A percentile compares a stretch with the other conserved stretches of the same genome.
Evolutionary conservation across 805 yeast species (phyloP).

Genomic region (Jamesozyma rosinii): DNA sequence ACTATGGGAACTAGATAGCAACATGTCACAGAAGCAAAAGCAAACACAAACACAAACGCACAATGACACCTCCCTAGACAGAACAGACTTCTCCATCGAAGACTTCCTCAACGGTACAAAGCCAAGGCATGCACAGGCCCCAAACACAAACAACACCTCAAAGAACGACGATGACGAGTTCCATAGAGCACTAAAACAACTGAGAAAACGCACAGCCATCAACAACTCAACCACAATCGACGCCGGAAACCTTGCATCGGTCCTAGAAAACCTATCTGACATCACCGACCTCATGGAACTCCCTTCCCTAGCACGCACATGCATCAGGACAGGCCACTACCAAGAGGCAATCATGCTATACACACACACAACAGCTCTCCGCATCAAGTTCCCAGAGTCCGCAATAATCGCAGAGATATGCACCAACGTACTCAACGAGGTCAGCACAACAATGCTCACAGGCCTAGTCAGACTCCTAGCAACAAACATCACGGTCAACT

Average conservation of each 20-base stretch:
- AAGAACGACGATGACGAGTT: constrained; percentile 23
- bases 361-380: constrained; percentile 58
- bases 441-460: constrained; percentile 49
- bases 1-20: constrained; percentile 27
- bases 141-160: background rate
- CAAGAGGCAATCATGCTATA: constrained; percentile 84
- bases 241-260: constrained; percentile 27
- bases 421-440: constrained; percentile 21
- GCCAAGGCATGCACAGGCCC: background rate
- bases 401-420: constrained; percentile 24
- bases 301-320: constrained; percentile 74
- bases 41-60: background rate
- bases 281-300: constrained; percentile 72
- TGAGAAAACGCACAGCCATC: constrained; percentile 14
- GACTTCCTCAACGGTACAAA: constrained; percentile 7
- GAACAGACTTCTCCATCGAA: constrained; percentile 3
- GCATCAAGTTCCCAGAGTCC: constrained; percentile 52
- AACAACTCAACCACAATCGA: background rate
- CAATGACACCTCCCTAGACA: background rate
- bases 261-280: constrained; percentile 56
- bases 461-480: constrained; percentile 61
- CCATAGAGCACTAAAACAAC: constrained; percentile 21
- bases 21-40: constrained; percentile 3
- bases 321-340: constrained; percentile 78
- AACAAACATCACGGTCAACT: constrained; percentile 71